phyloP scores from a whole-genome alignment of 176 grass and related monocot genomes.

The Elymus sibiricus region DNA sequence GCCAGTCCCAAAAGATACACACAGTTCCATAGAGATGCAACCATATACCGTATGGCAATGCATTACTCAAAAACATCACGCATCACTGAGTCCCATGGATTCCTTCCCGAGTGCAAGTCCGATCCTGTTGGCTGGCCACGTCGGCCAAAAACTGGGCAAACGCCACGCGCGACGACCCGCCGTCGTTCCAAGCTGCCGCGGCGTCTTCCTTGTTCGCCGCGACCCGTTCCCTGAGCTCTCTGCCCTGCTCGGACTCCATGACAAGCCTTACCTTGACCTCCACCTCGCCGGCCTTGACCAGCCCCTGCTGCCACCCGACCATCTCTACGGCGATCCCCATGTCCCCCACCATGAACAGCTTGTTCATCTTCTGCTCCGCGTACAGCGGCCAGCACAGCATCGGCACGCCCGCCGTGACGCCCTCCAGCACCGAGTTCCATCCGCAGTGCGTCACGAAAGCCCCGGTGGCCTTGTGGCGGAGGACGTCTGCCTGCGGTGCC shows the following conservation, averaged over 20 bases:
- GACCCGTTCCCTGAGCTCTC: not conserved
- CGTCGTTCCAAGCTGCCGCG: not conserved
- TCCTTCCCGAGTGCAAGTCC: too few relatives aligned
- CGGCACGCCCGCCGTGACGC: not conserved
- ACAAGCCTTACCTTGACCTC: conserved; percentile 14
- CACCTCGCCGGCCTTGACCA: conserved; percentile 9
- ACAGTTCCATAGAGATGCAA: too few relatives aligned
- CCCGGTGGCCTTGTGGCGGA: conserved; percentile 11
- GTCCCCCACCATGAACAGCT: conserved; percentile 40
- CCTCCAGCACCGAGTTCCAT: conserved; percentile 43
- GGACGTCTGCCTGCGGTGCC: conserved; percentile 45
- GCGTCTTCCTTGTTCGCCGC: not conserved
- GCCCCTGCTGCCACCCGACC: not conserved
- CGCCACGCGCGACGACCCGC: not conserved
- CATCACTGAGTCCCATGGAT: too few relatives aligned
- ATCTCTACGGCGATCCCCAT: conserved; percentile 3
- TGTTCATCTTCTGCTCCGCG: conserved; percentile 55
- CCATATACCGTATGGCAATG: too few relatives aligned
- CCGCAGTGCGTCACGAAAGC: conserved; percentile 43
- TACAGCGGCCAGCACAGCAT: conserved; percentile 37
- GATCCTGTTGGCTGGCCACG: not conserved
- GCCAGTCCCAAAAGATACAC: too few relatives aligned
- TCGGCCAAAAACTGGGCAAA: not conserved
- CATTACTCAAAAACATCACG: too few relatives aligned
- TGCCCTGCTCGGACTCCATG: not conserved